Evolutionary conservation across 345 rosid genomes (phyloP).

Genomic region (Eucalyptus sp.): DNA sequence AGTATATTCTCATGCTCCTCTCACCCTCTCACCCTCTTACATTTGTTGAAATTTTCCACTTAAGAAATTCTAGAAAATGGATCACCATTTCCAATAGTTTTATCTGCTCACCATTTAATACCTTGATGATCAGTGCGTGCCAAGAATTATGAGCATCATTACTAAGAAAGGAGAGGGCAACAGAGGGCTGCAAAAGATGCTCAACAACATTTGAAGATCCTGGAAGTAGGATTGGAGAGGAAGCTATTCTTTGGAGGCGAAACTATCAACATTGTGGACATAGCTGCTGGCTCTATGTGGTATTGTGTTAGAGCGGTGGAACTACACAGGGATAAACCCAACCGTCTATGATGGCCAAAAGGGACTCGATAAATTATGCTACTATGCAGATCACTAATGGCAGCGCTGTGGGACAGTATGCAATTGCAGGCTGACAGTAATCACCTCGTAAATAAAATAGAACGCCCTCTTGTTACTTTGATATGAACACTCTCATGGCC

Average conservation of each 20-base stretch:
- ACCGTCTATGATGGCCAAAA: no score
- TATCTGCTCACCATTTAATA: neutral
- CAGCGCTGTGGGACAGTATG: neutral
- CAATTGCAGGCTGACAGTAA: neutral
- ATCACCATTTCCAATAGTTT: no score
- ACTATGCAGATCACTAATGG: neutral
- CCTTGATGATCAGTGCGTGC: conserved; percentile 1
- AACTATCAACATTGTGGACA: neutral
- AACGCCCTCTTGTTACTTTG: neutral
- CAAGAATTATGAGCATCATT: neutral
- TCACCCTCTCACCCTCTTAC: no score
- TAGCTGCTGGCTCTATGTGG: conserved; percentile 15
- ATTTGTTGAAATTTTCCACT: no score
- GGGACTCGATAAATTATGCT: no score
- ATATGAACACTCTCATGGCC: neutral
- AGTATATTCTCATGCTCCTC: no score
- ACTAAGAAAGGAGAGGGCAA: conserved; percentile 1
- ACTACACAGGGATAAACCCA: neutral
- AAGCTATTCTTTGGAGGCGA: conserved; percentile 15
- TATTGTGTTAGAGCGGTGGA: conserved; percentile 4
- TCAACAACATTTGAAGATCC: conserved; percentile 3
- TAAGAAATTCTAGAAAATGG: no score
- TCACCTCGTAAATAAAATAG: neutral
- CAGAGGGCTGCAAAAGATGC: conserved; percentile 11
- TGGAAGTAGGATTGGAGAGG: conserved; percentile 4